A percentile compares a stretch with the other conserved stretches of the same genome.
Evolutionary conservation across 1,284 basidiomycete genomes (phyloP).

Genomic region (Pseudozyma tsukubaensis): DNA sequence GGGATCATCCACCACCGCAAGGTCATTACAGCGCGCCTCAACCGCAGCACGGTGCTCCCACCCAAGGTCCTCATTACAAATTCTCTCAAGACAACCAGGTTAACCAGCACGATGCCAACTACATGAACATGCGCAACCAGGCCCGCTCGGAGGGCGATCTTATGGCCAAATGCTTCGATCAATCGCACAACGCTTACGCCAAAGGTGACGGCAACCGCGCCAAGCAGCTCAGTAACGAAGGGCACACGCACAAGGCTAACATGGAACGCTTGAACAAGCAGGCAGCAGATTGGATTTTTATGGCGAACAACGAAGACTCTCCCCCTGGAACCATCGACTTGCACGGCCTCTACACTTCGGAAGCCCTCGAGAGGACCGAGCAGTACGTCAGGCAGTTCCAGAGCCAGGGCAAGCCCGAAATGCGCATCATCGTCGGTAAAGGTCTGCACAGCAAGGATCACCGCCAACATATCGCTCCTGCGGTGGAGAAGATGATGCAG

Average conservation of each 20-base stretch:
- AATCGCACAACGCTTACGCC: constrained; percentile 73
- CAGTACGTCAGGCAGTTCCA: constrained; percentile 78
- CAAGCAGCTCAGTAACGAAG: constrained; percentile 84
- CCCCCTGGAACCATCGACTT: constrained; percentile 72
- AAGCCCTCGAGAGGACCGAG: constrained; percentile 71
- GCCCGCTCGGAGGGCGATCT: constrained; percentile 64
- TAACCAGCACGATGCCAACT: constrained; percentile 65
- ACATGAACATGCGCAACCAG: constrained; percentile 60
- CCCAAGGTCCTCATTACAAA: constrained; percentile 51
- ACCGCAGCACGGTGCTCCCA: constrained; percentile 30
- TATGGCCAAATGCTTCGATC: constrained; percentile 65
- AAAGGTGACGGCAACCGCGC: constrained; percentile 81
- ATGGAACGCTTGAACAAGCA: constrained; percentile 86
- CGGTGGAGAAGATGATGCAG: constrained; percentile 86
- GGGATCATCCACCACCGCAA: constrained; percentile 52
- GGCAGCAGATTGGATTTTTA: constrained; percentile 90
- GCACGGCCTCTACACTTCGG: constrained; percentile 91
- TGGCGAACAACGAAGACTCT: constrained; percentile 64
- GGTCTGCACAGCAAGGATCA: constrained; percentile 86
- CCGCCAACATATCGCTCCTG: constrained; percentile 89
- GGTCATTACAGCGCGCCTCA: constrained; percentile 51
- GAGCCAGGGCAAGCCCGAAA: constrained; percentile 75
- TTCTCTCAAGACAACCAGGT: constrained; percentile 62
- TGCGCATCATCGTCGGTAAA: constrained; percentile 86
- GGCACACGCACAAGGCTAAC: constrained; percentile 81